Base-by-base conservation (phyloP, 257 asterid genomes). In the Scutellaria barbata region DNA sequence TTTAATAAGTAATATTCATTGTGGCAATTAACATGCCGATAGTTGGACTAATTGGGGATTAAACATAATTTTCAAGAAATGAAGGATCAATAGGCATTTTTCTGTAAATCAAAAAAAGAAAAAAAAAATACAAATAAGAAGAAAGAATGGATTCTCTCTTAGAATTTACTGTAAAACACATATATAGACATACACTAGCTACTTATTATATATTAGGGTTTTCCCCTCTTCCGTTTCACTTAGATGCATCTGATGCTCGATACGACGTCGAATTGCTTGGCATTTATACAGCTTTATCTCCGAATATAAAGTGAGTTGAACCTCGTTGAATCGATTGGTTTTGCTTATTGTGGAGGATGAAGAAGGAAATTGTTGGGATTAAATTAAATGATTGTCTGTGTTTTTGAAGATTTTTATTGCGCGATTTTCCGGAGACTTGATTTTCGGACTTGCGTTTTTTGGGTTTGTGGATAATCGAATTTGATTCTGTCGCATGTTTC, bases 131-230 rank as follows among this genome's bases (percentile, higher is more conserved):
- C 4, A 14, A 46, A 53, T 14, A 11, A 53, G 46, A 20, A 16
- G 17, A 68, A 30, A 3, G 51, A 22, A 40, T 8, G 25, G 13
- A 20, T 25, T 18, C 14, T 10, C 25, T 60, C 61, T 58, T 75
- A 39, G 71, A 68, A 37, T 18, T n/a, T 51, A 68, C 65, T 50
- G 42, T 55, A 50, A 56, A 61, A 46, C 68, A 68, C 25, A 22
- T 22, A 22, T 30, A 30, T 5, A 2, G 35, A 30, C 69, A 63
- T 3, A 8, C 30, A 55, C 2, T n/a, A 70, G 63, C 63, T 63
- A 10, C 58, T 2, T 42, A n/a, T n/a, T n/a, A 22, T 22, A 22
- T 22, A 37, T 55, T 76, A 76, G 77, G 81, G 81, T 64, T 76
- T 71, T 56, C 35, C 6, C 39, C 35, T 63, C 16, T 68, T 46